A percentile compares a stretch with the other conserved stretches of the same genome.
Conservation (phyloP, 208 protist genomes). For the Trypanosoma congolense region DNA sequence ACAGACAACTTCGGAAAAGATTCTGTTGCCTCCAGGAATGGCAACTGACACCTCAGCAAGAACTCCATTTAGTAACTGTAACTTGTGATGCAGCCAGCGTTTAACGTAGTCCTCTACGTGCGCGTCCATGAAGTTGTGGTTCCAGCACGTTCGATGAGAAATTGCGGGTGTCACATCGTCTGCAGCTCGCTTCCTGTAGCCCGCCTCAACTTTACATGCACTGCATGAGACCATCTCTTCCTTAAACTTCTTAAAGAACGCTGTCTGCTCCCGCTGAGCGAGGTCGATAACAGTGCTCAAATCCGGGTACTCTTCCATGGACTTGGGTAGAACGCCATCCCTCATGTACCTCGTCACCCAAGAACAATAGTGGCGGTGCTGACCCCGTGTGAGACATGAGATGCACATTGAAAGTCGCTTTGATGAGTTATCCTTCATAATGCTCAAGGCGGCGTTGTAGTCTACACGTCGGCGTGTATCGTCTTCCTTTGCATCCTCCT, state of each 20-base stretch:
- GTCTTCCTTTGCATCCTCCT: slow-evolving; percentile 31
- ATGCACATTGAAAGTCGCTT: slow-evolving; percentile 33
- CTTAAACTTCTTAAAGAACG: slow-evolving; percentile 40
- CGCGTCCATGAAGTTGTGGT: slow-evolving; percentile 37
- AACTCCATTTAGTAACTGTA: slow-evolving; percentile 23
- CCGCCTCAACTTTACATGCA: slow-evolving; percentile 14
- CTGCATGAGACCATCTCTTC: slow-evolving; percentile 24
- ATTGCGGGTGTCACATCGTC: background rate
- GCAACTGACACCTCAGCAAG: background rate
- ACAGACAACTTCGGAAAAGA: slow-evolving; percentile 16
- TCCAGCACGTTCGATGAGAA: slow-evolving; percentile 24
- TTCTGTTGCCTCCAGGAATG: background rate
- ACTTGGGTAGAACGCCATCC: slow-evolving; percentile 14
- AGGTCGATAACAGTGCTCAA: slow-evolving; percentile 35
- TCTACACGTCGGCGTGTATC: slow-evolving; percentile 50
- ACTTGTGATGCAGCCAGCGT: slow-evolving; percentile 29
- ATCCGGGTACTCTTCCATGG: slow-evolving; percentile 37
- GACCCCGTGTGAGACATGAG: slow-evolving; percentile 59
- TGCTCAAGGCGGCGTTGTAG: slow-evolving; percentile 22
- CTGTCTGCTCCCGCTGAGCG: slow-evolving; percentile 42
- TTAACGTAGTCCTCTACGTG: slow-evolving; percentile 31
- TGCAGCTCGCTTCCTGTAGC: slow-evolving; percentile 12
- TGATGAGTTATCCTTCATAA: slow-evolving; percentile 20
- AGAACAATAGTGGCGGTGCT: slow-evolving; percentile 52
- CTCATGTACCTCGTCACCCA: slow-evolving; percentile 33